These are phyloP conservation scores for Fraxinus albicans DNA, from an alignment of 305 asterid species.

Conservation along the genomic window DNA sequence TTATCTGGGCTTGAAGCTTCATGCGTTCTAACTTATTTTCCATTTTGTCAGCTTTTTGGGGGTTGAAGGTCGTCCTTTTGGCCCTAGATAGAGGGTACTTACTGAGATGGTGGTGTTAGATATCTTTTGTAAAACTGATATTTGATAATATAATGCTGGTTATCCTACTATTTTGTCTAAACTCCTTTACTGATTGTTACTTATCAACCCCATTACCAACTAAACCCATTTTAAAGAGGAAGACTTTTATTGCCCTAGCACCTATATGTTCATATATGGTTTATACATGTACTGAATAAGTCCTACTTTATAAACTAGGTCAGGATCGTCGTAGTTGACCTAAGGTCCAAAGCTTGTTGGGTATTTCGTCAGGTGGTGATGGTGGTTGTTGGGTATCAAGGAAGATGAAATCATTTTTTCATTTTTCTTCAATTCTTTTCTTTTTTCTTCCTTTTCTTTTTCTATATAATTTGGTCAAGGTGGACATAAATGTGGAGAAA, in stretches of 20 bases:
- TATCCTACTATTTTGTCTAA: background rate
- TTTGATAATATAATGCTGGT: background rate
- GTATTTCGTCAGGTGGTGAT: background rate
- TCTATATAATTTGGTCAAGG: background rate
- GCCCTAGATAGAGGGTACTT: background rate
- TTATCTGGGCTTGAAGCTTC: background rate
- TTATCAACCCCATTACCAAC: background rate
- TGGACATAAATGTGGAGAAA: background rate
- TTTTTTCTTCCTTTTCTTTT: conserved; percentile 8
- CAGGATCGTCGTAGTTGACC: background rate
- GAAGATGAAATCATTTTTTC: background rate
- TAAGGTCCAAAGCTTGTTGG: background rate
- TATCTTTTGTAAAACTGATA: background rate
- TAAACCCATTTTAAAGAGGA: background rate
- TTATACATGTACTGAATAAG: background rate
- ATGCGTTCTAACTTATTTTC: background rate
- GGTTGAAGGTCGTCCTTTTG: background rate
- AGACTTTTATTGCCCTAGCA: background rate
- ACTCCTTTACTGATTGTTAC: conserved; percentile 1
- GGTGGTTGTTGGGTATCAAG: background rate
- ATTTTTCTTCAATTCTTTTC: background rate
- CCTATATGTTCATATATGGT: background rate
- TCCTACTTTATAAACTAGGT: background rate
- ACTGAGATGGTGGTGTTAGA: background rate
- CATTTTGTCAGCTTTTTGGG: background rate